Percentiles rank a stretch among this genome's conserved stretches.
These are phyloP conservation scores for Strombidium stylifer DNA, from an alignment of 73 alveolate genomes.

Conservation along the genomic window DNA sequence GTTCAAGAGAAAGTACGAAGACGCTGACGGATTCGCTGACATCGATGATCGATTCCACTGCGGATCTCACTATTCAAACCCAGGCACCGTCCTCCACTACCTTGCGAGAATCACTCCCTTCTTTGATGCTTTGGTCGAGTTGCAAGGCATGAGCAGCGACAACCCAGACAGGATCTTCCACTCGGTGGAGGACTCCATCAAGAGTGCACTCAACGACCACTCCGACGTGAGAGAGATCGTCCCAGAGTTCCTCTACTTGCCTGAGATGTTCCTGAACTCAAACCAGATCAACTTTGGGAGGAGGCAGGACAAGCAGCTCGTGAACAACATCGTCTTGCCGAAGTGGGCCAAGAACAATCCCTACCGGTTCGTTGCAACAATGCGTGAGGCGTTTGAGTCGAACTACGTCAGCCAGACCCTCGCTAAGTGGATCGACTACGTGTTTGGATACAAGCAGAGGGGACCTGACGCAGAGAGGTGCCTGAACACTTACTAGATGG, in stretches of 20 bases:
- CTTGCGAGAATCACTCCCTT: constrained; percentile 90
- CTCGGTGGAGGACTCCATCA: constrained; percentile 71
- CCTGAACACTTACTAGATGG: constrained; percentile 65
- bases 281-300: constrained; percentile 70
- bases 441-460: constrained; percentile 87
- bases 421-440: constrained; percentile 82
- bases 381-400: constrained; percentile 82
- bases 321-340: constrained; percentile 81
- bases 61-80: constrained; percentile 96
- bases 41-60: constrained; percentile 78
- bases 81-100: constrained; percentile 90
- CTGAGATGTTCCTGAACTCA: constrained; percentile 83
- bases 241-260: constrained; percentile 95
- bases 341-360: constrained; percentile 80
- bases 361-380: constrained; percentile 52
- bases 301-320: constrained; percentile 75
- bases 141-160: constrained; percentile 93
- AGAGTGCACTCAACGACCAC: constrained; percentile 85
- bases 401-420: constrained; percentile 63
- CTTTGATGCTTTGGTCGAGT: constrained; percentile 84
- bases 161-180: constrained; percentile 90
- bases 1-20: constrained; percentile 46
- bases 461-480: constrained; percentile 90
- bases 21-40: constrained; percentile 44
- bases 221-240: constrained; percentile 96